Evolutionary conservation across 306 rosid species (phyloP), one percentile per base, ranked within the genome.

Genomic region (Gastrolobium bilobum): DNA sequence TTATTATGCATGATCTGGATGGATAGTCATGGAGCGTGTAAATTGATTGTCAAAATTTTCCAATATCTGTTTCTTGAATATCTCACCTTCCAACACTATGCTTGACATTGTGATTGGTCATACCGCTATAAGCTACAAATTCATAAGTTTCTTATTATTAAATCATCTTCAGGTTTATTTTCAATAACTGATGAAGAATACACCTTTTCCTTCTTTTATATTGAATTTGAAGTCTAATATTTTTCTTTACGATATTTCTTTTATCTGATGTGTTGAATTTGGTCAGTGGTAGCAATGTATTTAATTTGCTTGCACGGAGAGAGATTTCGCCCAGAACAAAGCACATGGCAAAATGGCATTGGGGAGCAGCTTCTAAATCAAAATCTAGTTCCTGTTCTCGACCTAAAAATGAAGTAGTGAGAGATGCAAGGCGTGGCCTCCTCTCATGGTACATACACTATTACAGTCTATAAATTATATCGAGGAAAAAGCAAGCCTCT

Each of bases 381-480:
- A 82, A 85, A 66, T 56, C 82, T 66, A 68, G 73, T 62, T 71
- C 84, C 56, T n/a, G 20, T 46, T 50, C 73, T 50, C 58, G 33
- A 42, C 57, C 86, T 39, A 82, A 66, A 76, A 84, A 34, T 59
- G 87, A 83, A 44, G 80, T 62, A 46, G 78, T 33, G 34, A 75
- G 85, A 84, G 89, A 88, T 81, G 86, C 89, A 37, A 86, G 77
- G 59, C 80, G 78, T 6, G 84, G 89, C 51, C 89, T 88, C 66
- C 83, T 75, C 30, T 83, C 91, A 67, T 88, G 91, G 91, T 88
- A 88, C 59, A 60, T 62, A 1, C 33, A 15, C 53, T 69, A 54
- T 48, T 67, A 50, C 59, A 31, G 63, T 80, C n/a, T 61, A 48
- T 7, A 54, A 63, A 37, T 38, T 67, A 5, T 43, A 48, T 73